A percentile compares a stretch with the other conserved stretches of the same genome.
Evolutionary conservation across 2,329 filamentous ascomycete species (phyloP).

Genomic region (Monilinia vaccinii-corymbosi): DNA sequence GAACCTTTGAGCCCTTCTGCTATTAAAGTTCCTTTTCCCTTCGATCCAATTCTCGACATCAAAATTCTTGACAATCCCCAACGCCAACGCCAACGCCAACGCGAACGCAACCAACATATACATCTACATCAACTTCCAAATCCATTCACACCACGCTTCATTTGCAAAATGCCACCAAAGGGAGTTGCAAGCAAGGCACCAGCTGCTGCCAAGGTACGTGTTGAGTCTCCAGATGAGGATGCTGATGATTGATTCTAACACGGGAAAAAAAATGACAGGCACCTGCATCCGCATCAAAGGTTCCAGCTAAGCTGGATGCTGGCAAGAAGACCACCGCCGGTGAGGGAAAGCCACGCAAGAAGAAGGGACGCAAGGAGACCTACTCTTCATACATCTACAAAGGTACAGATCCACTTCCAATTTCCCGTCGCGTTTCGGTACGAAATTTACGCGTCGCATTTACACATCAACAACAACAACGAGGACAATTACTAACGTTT

Average conservation of each 20-base stretch:
- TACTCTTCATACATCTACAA: slow-evolving; percentile 99
- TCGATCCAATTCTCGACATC: background rate
- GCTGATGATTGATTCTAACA: too few species aligned
- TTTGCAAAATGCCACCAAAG: slow-evolving; percentile 86
- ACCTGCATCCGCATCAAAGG: slow-evolving; percentile 58
- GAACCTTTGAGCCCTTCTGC: too few species aligned
- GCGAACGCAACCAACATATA: too few species aligned
- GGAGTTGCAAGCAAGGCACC: slow-evolving; percentile 76
- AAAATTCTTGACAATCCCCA: background rate
- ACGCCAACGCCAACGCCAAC: too few species aligned
- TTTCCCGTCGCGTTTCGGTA: slow-evolving; percentile 15
- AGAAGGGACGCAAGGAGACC: slow-evolving; percentile 99
- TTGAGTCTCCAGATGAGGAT: too few species aligned
- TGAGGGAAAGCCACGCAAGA: slow-evolving; percentile 99
- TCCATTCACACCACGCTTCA: slow-evolving; percentile 20
- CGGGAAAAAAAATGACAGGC: background rate
- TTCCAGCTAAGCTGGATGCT: slow-evolving; percentile 71
- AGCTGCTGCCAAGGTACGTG: slow-evolving; percentile 55
- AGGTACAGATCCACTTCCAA: slow-evolving; percentile 49
- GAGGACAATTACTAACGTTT: slow-evolving; percentile 22
- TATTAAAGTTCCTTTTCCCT: background rate
- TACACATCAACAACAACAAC: slow-evolving; percentile 1
- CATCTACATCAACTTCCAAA: background rate
- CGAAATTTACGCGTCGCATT: slow-evolving; percentile 5
- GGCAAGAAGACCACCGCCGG: slow-evolving; percentile 92